These are phyloP conservation scores for Macaranga tanarius DNA, from an alignment of 441 rosid genomes.

Conservation along the genomic window DNA sequence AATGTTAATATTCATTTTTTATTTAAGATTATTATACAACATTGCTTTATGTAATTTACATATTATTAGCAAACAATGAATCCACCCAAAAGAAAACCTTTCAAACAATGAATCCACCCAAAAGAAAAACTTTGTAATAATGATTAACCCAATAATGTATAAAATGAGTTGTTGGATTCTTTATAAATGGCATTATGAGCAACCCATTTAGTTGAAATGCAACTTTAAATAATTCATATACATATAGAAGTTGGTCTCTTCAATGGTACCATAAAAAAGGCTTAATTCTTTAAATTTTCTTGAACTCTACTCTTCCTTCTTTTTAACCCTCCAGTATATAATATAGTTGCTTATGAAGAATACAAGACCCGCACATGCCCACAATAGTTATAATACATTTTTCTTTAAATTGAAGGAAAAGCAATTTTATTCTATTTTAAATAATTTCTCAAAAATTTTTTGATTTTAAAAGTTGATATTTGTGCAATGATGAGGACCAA, in stretches of 20 bases:
- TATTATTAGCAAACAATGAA: too few relatives aligned
- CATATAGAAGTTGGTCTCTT: not conserved
- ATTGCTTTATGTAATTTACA: too few relatives aligned
- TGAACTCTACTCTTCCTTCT: not conserved
- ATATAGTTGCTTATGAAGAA: not conserved
- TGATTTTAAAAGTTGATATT: too few relatives aligned
- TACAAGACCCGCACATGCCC: not conserved
- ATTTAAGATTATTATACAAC: too few relatives aligned
- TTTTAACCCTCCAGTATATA: not conserved
- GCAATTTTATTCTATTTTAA: not conserved
- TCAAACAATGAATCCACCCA: too few relatives aligned
- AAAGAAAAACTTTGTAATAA: too few relatives aligned
- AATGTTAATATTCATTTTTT: too few relatives aligned
- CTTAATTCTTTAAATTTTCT: not conserved
- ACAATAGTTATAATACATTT: not conserved
- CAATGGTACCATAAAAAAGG: not conserved
- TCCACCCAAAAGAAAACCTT: too few relatives aligned
- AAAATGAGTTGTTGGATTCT: not conserved
- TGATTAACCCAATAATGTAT: too few relatives aligned
- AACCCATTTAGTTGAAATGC: not conserved
- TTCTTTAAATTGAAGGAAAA: not conserved
- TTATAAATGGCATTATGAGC: not conserved
- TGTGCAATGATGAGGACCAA: too few relatives aligned
- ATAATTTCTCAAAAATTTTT: not conserved
- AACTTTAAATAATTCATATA: too few relatives aligned